Base-by-base conservation (phyloP, 306 rosid genomes). In the Cicer cuneatum region DNA sequence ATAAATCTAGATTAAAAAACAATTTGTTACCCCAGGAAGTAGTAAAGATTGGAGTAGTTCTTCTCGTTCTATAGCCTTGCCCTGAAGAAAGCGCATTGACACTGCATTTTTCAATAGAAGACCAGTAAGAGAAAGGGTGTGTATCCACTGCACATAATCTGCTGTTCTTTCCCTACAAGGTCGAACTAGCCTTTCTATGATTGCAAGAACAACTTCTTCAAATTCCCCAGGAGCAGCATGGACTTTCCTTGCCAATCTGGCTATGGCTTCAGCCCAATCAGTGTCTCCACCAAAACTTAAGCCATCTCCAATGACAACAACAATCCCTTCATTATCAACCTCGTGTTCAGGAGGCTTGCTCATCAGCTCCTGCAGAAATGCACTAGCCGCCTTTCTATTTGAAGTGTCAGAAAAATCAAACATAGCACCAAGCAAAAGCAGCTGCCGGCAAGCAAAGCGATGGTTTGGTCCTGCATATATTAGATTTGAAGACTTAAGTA, bases 161-260 rank as follows among this genome's bases (percentile, higher is more conserved):
- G 98, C 97, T 58, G 89, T 88, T 86, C 98, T 87, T 80, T 91
- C 98, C 83, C 96, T 86, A 85, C 98, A 91, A 72, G 98, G 93
- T 74, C 67, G 89, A 86, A 89, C 92, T 35, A 94, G 90, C 82
- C 85, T 84, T 79, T 86, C 95, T 59, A 88, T 78, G 68, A 90
- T 83, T 73, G 84, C 83, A 62, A 94, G 87, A 83, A 90, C 68
- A 75, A 85, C 87, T 71, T 87, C 97, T 85, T 90, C 99, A 81
- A 89, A 90, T 81, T 92, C 97, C 83, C 99, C 97, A 42, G 78
- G 67, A 54, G 89, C 74, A 39, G 97, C 91, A 79, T 88, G 93
- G 73, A 94, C 99, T 89, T 79, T 94, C 72, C 75, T 87, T 69
- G 86, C 93, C 72, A 94, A 82, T 49, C 84, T 75, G 81, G 91